These are phyloP conservation scores for Trichosporon faecale DNA, from an alignment of 1,284 basidiomycete species.

Conservation along the genomic window DNA sequence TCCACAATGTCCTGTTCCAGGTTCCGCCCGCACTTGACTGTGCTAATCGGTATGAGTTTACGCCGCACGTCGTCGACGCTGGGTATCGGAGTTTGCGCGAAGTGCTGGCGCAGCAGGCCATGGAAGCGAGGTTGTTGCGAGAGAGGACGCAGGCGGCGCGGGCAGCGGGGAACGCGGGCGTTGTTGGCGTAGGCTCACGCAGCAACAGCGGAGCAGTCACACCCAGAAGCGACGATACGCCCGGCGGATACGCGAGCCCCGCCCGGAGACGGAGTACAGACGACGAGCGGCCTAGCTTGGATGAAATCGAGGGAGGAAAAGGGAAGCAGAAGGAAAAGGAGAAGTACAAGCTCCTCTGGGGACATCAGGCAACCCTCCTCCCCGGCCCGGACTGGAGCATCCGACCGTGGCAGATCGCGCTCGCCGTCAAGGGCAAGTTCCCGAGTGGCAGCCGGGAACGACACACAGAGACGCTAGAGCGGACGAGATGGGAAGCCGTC, in stretches of 20 bases:
- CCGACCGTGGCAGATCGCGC: slow-evolving; percentile 38
- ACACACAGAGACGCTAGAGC: slow-evolving; percentile 14
- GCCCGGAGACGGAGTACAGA: not conserved
- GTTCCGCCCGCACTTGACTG: slow-evolving; percentile 30
- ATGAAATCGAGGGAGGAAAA: not conserved
- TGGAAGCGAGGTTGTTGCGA: not conserved
- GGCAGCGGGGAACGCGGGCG: not conserved
- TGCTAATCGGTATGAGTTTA: slow-evolving; percentile 37
- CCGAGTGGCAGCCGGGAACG: slow-evolving; percentile 24
- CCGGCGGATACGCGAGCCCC: not conserved
- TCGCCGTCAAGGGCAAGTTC: slow-evolving; percentile 36
- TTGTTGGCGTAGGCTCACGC: not conserved
- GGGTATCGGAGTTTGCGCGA: not conserved
- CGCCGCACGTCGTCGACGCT: slow-evolving; percentile 26
- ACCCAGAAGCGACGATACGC: not conserved
- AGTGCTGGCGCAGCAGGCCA: not conserved
- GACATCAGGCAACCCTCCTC: slow-evolving; percentile 22
- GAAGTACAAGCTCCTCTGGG: slow-evolving; percentile 19
- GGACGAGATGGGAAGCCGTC: not conserved
- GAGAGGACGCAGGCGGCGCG: not conserved
- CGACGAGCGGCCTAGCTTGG: not conserved
- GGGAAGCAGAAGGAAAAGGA: not conserved
- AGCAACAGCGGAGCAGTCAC: not conserved
- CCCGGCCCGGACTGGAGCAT: slow-evolving; percentile 37
- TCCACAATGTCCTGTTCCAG: slow-evolving; percentile 38